phyloP scores from a whole-genome alignment of 345 rosid species.

The Citrus cavaleriei region DNA sequence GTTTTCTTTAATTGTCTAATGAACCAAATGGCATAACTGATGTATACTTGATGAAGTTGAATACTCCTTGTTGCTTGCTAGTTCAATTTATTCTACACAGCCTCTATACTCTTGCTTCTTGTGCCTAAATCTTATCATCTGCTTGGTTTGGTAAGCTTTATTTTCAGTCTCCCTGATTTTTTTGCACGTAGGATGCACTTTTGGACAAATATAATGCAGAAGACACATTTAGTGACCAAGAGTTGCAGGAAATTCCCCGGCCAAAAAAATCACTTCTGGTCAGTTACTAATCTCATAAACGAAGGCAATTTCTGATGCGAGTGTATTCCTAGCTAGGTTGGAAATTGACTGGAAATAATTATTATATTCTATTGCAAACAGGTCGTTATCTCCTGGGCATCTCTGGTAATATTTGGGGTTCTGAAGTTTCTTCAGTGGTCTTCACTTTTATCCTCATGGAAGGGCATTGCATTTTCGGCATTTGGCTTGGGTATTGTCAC shows the following conservation, averaged over 20 bases:
- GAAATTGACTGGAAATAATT: slow-evolving; percentile 7
- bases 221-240: slow-evolving; percentile 62
- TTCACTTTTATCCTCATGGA: slow-evolving; percentile 74
- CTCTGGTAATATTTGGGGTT: slow-evolving; percentile 45
- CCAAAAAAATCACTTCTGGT: slow-evolving; percentile 72
- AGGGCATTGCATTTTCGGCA: slow-evolving; percentile 55
- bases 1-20: not conserved
- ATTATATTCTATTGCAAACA: slow-evolving; percentile 16
- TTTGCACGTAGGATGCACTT: slow-evolving; percentile 49
- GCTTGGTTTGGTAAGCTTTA: not conserved
- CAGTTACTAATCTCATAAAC: slow-evolving; percentile 19
- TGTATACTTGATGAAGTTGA: not conserved
- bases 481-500: slow-evolving; percentile 55
- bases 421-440: slow-evolving; percentile 63
- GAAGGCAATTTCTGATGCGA: not conserved
- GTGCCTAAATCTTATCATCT: not conserved
- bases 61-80: not conserved
- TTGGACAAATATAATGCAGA: slow-evolving; percentile 69
- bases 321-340: not conserved
- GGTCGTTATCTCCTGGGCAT: slow-evolving; percentile 70
- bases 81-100: not conserved
- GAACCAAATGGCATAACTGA: not conserved
- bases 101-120: not conserved
- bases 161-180: slow-evolving; percentile 3
- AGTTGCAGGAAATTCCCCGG: slow-evolving; percentile 62